These are phyloP conservation scores for Cystofilobasidium ferigula DNA, from an alignment of 768 basidiomycete genomes.

Conservation along the genomic window DNA sequence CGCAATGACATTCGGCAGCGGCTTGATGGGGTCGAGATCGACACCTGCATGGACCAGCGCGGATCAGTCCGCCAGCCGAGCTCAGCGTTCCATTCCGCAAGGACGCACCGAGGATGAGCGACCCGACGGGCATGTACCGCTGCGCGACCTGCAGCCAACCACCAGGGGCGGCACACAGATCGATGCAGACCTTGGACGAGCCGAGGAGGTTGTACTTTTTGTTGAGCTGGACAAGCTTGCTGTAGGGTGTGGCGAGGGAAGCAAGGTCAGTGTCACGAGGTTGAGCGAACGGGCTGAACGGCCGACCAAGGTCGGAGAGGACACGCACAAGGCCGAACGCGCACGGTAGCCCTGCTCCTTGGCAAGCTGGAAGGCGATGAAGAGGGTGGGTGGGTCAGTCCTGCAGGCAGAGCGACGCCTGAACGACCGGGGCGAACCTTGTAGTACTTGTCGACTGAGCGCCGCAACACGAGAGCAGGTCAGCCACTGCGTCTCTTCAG, in stretches of 20 bases:
- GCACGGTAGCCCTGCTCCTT: constrained; percentile 99
- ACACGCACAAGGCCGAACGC: constrained; percentile 63
- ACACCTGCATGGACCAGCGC: constrained; percentile 51
- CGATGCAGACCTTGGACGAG: constrained; percentile 72
- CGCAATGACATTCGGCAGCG: constrained; percentile 82
- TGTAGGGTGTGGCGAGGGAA: constrained; percentile 14
- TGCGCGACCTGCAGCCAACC: constrained; percentile 98
- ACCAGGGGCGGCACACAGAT: constrained; percentile 96
- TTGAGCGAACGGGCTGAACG: not conserved
- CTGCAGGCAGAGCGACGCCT: constrained; percentile 50
- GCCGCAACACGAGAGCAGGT: constrained; percentile 16
- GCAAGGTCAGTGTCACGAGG: not conserved
- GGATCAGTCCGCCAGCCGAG: not conserved
- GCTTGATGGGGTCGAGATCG: constrained; percentile 90
- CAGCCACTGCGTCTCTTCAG: not conserved
- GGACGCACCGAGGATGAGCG: constrained; percentile 66
- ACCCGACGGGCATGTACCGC: constrained; percentile 91
- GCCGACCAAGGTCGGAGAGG: not conserved
- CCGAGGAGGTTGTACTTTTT: constrained; percentile 93
- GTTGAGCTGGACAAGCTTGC: constrained; percentile 94
- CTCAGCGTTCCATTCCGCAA: not conserved
- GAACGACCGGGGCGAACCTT: constrained; percentile 49
- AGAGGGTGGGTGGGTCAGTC: not conserved
- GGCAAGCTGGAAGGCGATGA: constrained; percentile 19
- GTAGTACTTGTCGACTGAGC: constrained; percentile 65